Base-by-base conservation (phyloP, 805 yeast species). In the Metschnikowia amazonensis region DNA sequence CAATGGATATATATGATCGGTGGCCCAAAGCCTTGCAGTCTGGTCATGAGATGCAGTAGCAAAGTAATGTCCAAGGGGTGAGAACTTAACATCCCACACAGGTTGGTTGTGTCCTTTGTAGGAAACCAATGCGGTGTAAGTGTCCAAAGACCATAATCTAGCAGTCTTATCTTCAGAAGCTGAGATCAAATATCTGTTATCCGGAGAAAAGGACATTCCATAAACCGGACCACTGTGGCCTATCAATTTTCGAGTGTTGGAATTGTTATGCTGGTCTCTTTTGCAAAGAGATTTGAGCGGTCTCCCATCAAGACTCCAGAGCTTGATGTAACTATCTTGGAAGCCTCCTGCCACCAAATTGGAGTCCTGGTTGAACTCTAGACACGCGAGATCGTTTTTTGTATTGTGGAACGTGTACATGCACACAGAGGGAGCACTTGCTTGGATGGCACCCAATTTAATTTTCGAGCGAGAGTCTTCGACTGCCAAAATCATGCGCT, bases 41-140 rank as follows among this genome's bases (percentile, higher is more conserved):
- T 90, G 97, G 62, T 94, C 99, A 61, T 90, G 97, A 2, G 97
- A 88, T 0, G 95, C 97, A 0, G 97, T 90, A n/a, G 95, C 97
- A 66, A 94, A 94, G 68, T 94, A 94, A 67, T 94, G 98, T 4
- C 99, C 99, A 57, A 86, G 70, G 2, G 99, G 99, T 2, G 96
- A 83, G 60, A 89, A 94, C 57, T 85, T 79, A 6, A 94, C 97
- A 62, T 94, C 98, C 99, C 99, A 94, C 23, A 94, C 86, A 1
- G 99, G 98, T 55, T 88, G 95, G 58, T 83, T 88, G 62, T 94
- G 99, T 7, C 98, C 97, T 63, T 88, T 89, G 68, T 94, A 94
- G n/a, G 89, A 79, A 1, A 94, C 99, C 40, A 94, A 73, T 1
- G 95, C 83, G 0, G 95, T 81, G 62, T 80, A 88, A 1, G 97